Percentiles rank a stretch among this genome's conserved stretches.
Conservation (phyloP, 345 rosid genomes). For the Hibiscus mutabilis region DNA sequence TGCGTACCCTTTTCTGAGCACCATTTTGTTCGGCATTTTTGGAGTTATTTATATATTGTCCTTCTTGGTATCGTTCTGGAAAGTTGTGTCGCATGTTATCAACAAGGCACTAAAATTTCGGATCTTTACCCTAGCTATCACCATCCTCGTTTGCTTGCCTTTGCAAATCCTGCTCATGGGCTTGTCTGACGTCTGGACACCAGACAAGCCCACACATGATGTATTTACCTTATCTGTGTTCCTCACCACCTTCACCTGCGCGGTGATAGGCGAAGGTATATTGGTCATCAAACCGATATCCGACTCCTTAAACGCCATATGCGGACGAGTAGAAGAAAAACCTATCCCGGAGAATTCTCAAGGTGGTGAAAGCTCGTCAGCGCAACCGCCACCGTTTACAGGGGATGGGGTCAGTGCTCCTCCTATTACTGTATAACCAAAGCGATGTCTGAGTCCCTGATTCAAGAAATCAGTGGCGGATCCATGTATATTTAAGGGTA, state of each 20-base stretch:
- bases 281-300: conserved; percentile 50
- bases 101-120: conserved; percentile 46
- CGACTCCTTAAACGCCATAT: conserved; percentile 47
- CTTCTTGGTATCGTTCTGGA: conserved; percentile 43
- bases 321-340: not conserved
- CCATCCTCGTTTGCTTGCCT: conserved; percentile 28
- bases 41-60: conserved; percentile 22
- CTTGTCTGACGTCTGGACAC: conserved; percentile 33
- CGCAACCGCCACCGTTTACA: not conserved
- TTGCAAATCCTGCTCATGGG: conserved; percentile 31
- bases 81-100: conserved; percentile 42
- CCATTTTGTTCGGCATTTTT: conserved; percentile 40
- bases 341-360: not conserved
- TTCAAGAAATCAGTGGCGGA: too few species aligned
- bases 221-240: conserved; percentile 22
- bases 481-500: too few species aligned
- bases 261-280: conserved; percentile 45
- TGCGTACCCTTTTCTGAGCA: conserved; percentile 40
- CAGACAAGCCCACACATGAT: conserved; percentile 13
- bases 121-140: conserved; percentile 30
- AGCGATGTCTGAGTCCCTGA: too few species aligned
- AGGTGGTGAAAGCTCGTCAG: not conserved
- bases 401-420: not conserved
- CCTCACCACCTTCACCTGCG: conserved; percentile 24
- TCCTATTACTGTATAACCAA: not conserved